Conservation (phyloP, 192 early-diverging fungal species). For the Lobosporangium transversale region DNA sequence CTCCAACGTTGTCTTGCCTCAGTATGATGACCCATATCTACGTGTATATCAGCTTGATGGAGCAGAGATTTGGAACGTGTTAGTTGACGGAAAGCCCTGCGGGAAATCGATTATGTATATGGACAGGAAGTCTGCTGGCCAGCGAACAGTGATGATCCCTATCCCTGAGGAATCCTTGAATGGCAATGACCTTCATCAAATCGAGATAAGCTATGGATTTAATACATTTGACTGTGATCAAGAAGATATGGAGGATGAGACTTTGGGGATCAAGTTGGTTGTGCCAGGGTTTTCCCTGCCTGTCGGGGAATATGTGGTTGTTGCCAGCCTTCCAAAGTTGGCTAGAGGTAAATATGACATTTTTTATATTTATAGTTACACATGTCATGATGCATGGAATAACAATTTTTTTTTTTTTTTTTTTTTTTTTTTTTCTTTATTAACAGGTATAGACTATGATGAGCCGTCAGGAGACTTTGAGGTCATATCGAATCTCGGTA, state of each 20-base stretch:
- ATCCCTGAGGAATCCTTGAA: constrained; percentile 23
- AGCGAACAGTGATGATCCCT: constrained; percentile 36
- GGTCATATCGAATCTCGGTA: constrained; percentile 16
- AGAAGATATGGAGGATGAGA: constrained; percentile 10
- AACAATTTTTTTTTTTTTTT: not conserved
- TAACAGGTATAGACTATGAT: constrained; percentile 34
- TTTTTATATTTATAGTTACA: not conserved
- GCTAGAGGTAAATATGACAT: constrained; percentile 3
- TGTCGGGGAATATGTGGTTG: constrained; percentile 45
- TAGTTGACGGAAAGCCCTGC: constrained; percentile 39
- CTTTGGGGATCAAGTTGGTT: constrained; percentile 17
- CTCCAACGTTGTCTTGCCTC: constrained; percentile 28
- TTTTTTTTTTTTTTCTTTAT: not conserved
- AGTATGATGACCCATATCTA: constrained; percentile 34
- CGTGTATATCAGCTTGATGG: constrained; percentile 42
- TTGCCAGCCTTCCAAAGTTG: constrained; percentile 31
- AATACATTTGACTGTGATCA: constrained; percentile 21
- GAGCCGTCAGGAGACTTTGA: constrained; percentile 41
- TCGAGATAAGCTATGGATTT: constrained; percentile 50
- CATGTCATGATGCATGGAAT: not conserved
- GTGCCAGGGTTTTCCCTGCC: constrained; percentile 42
- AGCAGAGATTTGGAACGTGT: constrained; percentile 42
- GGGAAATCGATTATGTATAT: constrained; percentile 29
- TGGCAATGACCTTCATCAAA: constrained; percentile 16
- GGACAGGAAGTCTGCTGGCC: constrained; percentile 12